Evolutionary conservation across 441 rosid genomes (phyloP).

Genomic region (Omphalea diandra): DNA sequence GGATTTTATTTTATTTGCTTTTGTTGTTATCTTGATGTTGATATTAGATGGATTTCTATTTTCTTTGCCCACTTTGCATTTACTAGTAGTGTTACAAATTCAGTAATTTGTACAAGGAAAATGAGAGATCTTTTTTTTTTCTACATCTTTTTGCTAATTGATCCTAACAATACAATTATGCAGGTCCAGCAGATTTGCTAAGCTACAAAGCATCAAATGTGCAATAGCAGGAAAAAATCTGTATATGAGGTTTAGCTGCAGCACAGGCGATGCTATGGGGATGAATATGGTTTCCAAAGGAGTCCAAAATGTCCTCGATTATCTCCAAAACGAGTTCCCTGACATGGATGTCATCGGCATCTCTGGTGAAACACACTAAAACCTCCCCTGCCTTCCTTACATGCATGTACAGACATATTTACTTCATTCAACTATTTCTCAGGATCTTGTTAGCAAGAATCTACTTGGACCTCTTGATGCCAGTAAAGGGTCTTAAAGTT

Average conservation of each 20-base stretch:
- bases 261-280: constrained; percentile 93
- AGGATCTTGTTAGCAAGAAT: not conserved
- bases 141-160: too few species aligned
- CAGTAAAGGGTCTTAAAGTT: not conserved
- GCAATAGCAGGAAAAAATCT: constrained; percentile 68
- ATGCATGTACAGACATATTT: not conserved
- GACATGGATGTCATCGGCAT: constrained; percentile 83
- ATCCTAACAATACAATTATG: constrained; percentile 9
- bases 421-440: not conserved
- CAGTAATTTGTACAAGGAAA: not conserved
- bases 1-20: not conserved
- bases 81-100: too few species aligned
- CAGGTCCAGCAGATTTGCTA: constrained; percentile 78
- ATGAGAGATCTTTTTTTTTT: not conserved
- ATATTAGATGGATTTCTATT: not conserved
- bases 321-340: constrained; percentile 59
- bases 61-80: not conserved
- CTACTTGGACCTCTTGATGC: not conserved
- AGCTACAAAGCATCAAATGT: constrained; percentile 58
- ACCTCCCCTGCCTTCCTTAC: not conserved
- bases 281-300: constrained; percentile 95
- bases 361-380: too few species aligned
- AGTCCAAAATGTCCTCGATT: constrained; percentile 75
- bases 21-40: not conserved
- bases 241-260: constrained; percentile 59